Evolutionary conservation across 2,329 filamentous ascomycete genomes (phyloP).

Genomic region (Diaporthe ilicicola): DNA sequence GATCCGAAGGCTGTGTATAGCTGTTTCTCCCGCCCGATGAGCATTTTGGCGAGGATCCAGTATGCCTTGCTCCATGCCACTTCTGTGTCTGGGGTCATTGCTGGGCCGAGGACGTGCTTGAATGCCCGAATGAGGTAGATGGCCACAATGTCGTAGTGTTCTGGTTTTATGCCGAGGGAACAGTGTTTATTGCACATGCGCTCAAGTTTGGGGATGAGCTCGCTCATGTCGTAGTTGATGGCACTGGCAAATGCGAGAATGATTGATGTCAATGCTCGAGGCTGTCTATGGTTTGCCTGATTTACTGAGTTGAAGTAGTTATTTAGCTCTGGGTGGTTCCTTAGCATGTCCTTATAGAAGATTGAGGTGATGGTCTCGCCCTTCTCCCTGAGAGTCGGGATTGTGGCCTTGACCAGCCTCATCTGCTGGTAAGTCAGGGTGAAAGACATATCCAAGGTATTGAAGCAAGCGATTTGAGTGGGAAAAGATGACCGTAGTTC

Average conservation of each 20-base stretch:
- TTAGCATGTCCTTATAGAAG: slow-evolving; percentile 77
- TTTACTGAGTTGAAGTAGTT: slow-evolving; percentile 76
- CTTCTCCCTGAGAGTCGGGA: slow-evolving; percentile 73
- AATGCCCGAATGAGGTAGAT: slow-evolving; percentile 75
- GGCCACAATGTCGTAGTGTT: slow-evolving; percentile 76
- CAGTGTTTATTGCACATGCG: slow-evolving; percentile 77
- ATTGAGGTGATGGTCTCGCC: slow-evolving; percentile 73
- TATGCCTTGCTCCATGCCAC: slow-evolving; percentile 78
- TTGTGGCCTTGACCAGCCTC: slow-evolving; percentile 73
- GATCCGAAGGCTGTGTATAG: slow-evolving; percentile 68
- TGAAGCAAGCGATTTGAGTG: not conserved
- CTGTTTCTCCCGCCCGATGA: slow-evolving; percentile 71
- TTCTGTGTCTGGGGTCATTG: slow-evolving; percentile 70
- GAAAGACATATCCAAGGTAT: slow-evolving; percentile 26
- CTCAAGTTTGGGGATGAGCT: slow-evolving; percentile 62
- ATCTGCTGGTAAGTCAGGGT: slow-evolving; percentile 63
- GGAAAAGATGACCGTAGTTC: too few species aligned
- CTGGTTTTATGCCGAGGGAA: slow-evolving; percentile 71
- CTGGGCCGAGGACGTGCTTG: slow-evolving; percentile 70
- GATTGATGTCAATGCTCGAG: slow-evolving; percentile 67
- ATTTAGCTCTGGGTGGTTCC: slow-evolving; percentile 71
- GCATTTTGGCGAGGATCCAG: slow-evolving; percentile 75
- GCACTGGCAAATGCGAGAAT: slow-evolving; percentile 77
- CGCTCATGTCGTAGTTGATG: slow-evolving; percentile 67
- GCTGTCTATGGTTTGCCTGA: slow-evolving; percentile 69